Base-by-base conservation (phyloP, 768 basidiomycete species). In the Kwoniella sp. region DNA sequence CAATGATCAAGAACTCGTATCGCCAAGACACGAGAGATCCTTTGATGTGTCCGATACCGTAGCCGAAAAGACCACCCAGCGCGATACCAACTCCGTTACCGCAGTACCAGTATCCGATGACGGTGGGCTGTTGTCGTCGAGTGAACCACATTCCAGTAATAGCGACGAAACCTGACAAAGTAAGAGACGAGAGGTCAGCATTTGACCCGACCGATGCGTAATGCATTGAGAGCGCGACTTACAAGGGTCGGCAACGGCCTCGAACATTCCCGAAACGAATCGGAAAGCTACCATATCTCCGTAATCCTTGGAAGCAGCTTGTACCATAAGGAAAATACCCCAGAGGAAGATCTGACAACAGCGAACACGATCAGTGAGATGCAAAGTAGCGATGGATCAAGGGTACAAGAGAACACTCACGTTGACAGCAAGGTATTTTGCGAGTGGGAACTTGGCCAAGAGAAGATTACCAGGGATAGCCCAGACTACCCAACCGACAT, bases 381-480 rank as follows among this genome's bases (percentile, higher is more conserved):
- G 13, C 49, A 51, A 48, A n/a, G 47, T 5, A 33, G 13, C 7
- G 5, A 5, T 5, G 33, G 33, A 33, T 33, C 33, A 6, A 33
- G n/a, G n/a, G n/a, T n/a, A 6, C 47, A 48, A 9, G 25, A 17
- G 8, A 21, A n/a, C 21, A 46, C 54, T 33, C 25, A 70, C 63
- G 49, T 71, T 74, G 65, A 74, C 63, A 19, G 68, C 56, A n/a
- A 74, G 64, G 49, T 71, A 74, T 48, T 74, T 74, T 4, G 72
- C 68, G 12, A 74, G 54, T 17, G 72, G 72, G 65, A 74, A 74
- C 53, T 74, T 71, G 30, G 63, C 64, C 25, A 74, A 47, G 29
- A 74, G 55, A 19, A 83, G 44, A 64, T 83, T 83, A n/a, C 81
- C 80, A 2, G 83, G 82, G 13, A 83, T 72, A 1, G 82, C 82